Conservation (phyloP, 495 filamentous ascomycete species). For the Podospora conica region DNA sequence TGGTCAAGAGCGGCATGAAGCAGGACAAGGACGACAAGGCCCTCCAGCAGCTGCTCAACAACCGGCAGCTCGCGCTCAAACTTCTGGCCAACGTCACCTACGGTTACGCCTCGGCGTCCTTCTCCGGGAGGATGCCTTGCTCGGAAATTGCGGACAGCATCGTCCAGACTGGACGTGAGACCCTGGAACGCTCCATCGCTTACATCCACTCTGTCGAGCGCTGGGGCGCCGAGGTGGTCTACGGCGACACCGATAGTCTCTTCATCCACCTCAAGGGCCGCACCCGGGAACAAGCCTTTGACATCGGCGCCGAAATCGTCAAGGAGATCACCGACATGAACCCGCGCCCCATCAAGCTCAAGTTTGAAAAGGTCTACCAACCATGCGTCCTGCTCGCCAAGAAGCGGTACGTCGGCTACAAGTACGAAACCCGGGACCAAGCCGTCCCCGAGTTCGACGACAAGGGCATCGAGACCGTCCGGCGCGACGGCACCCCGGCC, state of each 20-base stretch:
- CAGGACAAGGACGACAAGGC: conserved; percentile 82
- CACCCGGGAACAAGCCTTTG: conserved; percentile 80
- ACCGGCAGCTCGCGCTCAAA: conserved; percentile 92
- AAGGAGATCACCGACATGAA: conserved; percentile 83
- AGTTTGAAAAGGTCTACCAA: conserved; percentile 97
- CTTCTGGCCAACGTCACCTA: conserved; percentile 97
- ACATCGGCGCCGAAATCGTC: conserved; percentile 90
- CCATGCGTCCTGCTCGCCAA: conserved; percentile 92
- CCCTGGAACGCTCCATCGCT: conserved; percentile 86
- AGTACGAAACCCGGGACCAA: conserved; percentile 78
- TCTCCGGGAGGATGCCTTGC: conserved; percentile 95
- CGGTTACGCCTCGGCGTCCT: conserved; percentile 92
- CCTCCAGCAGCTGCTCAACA: conserved; percentile 83
- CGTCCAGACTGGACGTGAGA: conserved; percentile 91
- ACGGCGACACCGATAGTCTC: conserved; percentile 96
- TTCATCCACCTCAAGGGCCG: conserved; percentile 88
- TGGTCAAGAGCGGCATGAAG: conserved; percentile 99
- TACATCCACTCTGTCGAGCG: conserved; percentile 79
- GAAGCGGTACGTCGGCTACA: conserved; percentile 97
- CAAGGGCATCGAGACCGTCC: conserved; percentile 95
- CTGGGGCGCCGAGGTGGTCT: conserved; percentile 95
- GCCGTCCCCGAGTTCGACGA: conserved; percentile 88
- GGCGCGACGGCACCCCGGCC: conserved; percentile 88
- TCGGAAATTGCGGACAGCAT: conserved; percentile 98
- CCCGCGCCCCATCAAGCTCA: conserved; percentile 87